Evolutionary conservation across 225 moss, liverwort and hornwort genomes (phyloP).

Genomic region (Climacium dendroides): DNA sequence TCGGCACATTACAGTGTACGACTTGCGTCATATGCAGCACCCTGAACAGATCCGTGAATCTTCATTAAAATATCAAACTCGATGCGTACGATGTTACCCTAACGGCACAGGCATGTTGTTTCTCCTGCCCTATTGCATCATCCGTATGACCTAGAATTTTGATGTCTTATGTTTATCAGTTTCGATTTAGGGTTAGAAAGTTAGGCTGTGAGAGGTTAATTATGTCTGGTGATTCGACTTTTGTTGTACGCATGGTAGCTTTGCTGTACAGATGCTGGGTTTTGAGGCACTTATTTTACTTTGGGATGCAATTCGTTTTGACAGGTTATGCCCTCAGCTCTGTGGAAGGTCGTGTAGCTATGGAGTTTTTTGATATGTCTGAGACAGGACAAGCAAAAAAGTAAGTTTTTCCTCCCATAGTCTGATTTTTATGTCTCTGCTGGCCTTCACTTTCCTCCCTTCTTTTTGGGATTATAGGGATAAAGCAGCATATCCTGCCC

Average conservation of each 20-base stretch:
- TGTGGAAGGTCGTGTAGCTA: conserved; percentile 98
- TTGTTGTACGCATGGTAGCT: not conserved
- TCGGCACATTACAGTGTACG: conserved; percentile 83
- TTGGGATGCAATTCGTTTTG: not conserved
- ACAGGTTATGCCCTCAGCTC: conserved; percentile 98
- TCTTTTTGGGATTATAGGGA: not conserved
- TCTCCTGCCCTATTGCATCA: not conserved
- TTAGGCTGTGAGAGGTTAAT: not conserved
- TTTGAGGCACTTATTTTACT: not conserved
- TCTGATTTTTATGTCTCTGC: not conserved
- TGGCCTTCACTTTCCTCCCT: not conserved
- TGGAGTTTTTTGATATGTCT: conserved; percentile 97
- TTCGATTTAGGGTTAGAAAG: not conserved
- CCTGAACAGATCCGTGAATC: conserved; percentile 89
- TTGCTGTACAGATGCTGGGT: not conserved
- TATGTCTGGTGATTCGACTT: not conserved
- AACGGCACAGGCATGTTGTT: conserved; percentile 71
- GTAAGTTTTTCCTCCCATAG: conserved; percentile 3
- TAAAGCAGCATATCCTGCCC: not conserved
- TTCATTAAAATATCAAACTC: conserved; percentile 93
- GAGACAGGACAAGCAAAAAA: conserved; percentile 94
- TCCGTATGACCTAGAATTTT: not conserved
- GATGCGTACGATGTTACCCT: conserved; percentile 96
- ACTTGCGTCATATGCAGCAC: conserved; percentile 83
- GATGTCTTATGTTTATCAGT: not conserved